Evolutionary conservation across 768 basidiomycete genomes (phyloP).

Genomic region (Amanita pseudoporphyria): DNA sequence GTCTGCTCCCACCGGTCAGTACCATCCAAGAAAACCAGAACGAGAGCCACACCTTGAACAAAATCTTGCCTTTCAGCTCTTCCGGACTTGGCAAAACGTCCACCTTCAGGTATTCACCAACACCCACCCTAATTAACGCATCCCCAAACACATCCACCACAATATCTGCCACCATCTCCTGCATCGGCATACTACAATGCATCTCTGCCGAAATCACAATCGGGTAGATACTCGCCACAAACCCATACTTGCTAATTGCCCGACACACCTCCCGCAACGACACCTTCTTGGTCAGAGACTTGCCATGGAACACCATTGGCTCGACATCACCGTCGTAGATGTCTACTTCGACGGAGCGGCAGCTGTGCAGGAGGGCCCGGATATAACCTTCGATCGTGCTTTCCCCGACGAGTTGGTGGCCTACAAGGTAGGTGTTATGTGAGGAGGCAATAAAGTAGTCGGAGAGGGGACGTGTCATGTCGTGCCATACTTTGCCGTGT

Average conservation of each 20-base stretch:
- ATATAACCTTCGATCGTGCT: conserved; percentile 84
- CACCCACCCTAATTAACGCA: conserved; percentile 23
- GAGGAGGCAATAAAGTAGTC: conserved; percentile 90
- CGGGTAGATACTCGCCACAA: conserved; percentile 84
- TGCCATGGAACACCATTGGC: conserved; percentile 84
- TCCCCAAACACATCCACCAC: conserved; percentile 47
- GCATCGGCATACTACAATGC: conserved; percentile 72
- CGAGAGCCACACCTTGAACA: conserved; percentile 71
- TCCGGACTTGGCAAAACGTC: conserved; percentile 21
- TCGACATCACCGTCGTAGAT: conserved; percentile 83
- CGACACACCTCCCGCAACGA: conserved; percentile 71
- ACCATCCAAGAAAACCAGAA: no score
- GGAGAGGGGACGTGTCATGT: conserved; percentile 82
- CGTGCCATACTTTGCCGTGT: conserved; percentile 44
- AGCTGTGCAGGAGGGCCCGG: conserved; percentile 74
- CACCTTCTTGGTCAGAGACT: conserved; percentile 80
- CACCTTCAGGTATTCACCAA: not conserved
- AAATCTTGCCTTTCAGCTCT: conserved; percentile 30
- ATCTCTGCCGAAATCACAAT: conserved; percentile 91
- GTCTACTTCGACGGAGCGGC: conserved; percentile 87
- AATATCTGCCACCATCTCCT: conserved; percentile 69
- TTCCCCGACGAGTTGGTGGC: conserved; percentile 68
- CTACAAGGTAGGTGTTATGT: conserved; percentile 80
- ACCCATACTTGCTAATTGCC: conserved; percentile 84
- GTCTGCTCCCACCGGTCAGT: conserved; percentile 16